A percentile compares a stretch with the other conserved stretches of the same genome.
phyloP scores from a whole-genome alignment of 768 basidiomycete genomes.

The Kwoniella pini region DNA sequence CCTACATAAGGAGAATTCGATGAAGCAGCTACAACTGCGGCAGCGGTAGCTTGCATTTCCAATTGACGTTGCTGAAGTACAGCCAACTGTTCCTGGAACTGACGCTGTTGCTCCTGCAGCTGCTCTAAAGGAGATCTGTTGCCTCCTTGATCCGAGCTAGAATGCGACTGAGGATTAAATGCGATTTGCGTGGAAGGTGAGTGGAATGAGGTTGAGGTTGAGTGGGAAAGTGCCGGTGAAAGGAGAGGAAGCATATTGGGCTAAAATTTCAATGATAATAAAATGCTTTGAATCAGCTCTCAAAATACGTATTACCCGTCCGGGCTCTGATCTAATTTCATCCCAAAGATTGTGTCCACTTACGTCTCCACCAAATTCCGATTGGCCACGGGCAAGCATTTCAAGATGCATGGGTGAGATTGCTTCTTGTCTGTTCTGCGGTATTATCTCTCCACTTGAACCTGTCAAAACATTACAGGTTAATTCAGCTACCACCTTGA shows the following conservation, averaged over 20 bases:
- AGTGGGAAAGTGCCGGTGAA: slow-evolving; percentile 55
- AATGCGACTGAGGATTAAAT: slow-evolving; percentile 12
- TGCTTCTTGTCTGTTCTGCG: slow-evolving; percentile 38
- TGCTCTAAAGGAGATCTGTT: slow-evolving; percentile 36
- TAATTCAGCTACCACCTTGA: neutral
- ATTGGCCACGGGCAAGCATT: slow-evolving; percentile 30
- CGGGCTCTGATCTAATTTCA: no score
- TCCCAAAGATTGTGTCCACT: slow-evolving; percentile 22
- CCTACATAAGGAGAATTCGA: slow-evolving; percentile 62
- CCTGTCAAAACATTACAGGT: slow-evolving; percentile 11
- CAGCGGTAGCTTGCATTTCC: slow-evolving; percentile 45
- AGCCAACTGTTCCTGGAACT: slow-evolving; percentile 46
- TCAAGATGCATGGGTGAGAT: slow-evolving; percentile 50
- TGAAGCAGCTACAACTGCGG: slow-evolving; percentile 53
- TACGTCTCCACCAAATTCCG: slow-evolving; percentile 43
- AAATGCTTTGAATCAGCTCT: neutral
- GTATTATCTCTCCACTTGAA: slow-evolving; percentile 38
- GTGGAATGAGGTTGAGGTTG: slow-evolving; percentile 37
- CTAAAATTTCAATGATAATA: slow-evolving; percentile 25
- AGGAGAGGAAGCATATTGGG: slow-evolving; percentile 54
- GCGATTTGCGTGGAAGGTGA: slow-evolving; percentile 26
- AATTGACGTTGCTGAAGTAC: slow-evolving; percentile 42
- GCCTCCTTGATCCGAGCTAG: slow-evolving; percentile 1
- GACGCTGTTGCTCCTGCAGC: slow-evolving; percentile 49
- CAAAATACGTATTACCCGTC: no score